A percentile compares a stretch with the other conserved stretches of the same genome.
Evolutionary conservation across 1,284 basidiomycete genomes (phyloP).

Genomic region (Paramarasmius palmivorus): DNA sequence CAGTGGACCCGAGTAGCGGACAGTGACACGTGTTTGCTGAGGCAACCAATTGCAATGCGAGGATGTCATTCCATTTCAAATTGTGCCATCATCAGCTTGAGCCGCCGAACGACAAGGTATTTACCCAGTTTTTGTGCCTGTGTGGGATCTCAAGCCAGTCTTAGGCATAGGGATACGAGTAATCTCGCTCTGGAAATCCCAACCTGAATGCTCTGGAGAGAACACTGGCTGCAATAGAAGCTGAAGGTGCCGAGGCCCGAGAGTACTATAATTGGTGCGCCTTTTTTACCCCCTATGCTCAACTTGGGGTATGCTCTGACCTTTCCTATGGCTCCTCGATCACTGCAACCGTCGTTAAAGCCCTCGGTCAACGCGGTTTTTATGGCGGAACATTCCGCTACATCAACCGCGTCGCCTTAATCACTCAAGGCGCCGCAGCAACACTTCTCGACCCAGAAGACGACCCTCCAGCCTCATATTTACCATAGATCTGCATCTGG

Average conservation of each 20-base stretch:
- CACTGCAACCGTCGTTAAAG: constrained; percentile 82
- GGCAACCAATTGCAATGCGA: too few relatives aligned
- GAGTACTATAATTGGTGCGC: constrained; percentile 74
- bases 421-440: constrained; percentile 73
- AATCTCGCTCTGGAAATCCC: constrained; percentile 89
- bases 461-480: constrained; percentile 60
- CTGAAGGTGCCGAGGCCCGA: constrained; percentile 70
- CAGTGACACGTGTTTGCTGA: too few relatives aligned
- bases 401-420: constrained; percentile 74
- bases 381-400: constrained; percentile 94
- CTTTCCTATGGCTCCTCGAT: constrained; percentile 63
- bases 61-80: too few relatives aligned
- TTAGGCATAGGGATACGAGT: constrained; percentile 92
- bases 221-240: constrained; percentile 74
- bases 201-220: constrained; percentile 81
- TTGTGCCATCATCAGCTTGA: too few relatives aligned
- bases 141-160: too few relatives aligned
- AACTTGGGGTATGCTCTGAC: too few relatives aligned
- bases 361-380: constrained; percentile 79
- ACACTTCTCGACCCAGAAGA: constrained; percentile 87
- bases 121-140: too few relatives aligned
- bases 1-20: too few relatives aligned
- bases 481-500: constrained; percentile 97
- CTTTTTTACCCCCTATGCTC: too few relatives aligned
- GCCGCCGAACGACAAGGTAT: too few relatives aligned